These are phyloP conservation scores for Fraxinus ornus DNA, from an alignment of 305 asterid genomes.

Conservation along the genomic window DNA sequence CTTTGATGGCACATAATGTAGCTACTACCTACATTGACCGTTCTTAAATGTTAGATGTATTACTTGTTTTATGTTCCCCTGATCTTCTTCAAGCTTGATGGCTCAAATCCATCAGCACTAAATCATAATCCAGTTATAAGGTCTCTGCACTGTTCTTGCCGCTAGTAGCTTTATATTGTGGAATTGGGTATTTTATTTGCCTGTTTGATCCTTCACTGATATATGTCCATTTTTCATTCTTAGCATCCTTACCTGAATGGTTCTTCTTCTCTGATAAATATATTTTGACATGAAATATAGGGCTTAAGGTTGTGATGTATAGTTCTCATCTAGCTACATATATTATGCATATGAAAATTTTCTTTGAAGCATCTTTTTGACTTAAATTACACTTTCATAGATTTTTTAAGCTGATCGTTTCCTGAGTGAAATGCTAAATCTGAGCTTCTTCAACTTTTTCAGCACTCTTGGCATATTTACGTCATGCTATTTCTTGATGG, in stretches of 20 bases:
- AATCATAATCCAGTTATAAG: not conserved
- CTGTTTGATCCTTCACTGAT: not conserved
- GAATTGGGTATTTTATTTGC: not conserved
- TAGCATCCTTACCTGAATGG: constrained; percentile 6
- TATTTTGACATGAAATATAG: not conserved
- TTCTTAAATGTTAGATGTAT: not conserved
- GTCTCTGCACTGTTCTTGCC: not conserved
- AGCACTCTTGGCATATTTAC: constrained; percentile 6
- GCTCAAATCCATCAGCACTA: not conserved
- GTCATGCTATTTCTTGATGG: not conserved
- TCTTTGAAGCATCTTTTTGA: not conserved
- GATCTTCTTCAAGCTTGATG: constrained; percentile 7
- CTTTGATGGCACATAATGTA: not conserved
- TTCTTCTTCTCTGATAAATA: constrained; percentile 9
- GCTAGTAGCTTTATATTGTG: not conserved
- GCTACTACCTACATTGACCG: not conserved
- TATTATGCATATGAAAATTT: constrained; percentile 6
- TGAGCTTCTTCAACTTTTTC: constrained; percentile 13
- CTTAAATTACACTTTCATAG: constrained; percentile 1
- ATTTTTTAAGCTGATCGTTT: not conserved
- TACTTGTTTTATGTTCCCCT: not conserved
- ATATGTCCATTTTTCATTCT: not conserved
- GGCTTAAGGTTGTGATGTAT: not conserved
- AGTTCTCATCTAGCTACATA: not conserved
- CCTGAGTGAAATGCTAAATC: constrained; percentile 16